Conservation (phyloP, 345 rosid genomes). For the Populus nigra region DNA sequence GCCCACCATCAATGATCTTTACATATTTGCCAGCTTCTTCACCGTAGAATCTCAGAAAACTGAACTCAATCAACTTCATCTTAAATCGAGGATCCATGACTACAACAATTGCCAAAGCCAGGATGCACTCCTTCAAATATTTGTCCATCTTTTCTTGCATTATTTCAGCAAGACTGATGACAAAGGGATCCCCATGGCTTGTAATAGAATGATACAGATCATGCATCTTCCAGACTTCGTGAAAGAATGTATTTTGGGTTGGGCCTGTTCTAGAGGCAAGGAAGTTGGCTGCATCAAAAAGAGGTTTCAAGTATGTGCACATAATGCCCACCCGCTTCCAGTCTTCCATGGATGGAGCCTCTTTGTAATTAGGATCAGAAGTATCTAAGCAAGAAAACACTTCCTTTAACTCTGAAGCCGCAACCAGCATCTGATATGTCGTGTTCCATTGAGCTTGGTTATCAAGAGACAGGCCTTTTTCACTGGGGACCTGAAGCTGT, state of each 20-base stretch:
- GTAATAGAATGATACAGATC: constrained; percentile 55
- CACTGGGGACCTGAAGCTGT: constrained; percentile 84
- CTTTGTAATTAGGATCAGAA: constrained; percentile 74
- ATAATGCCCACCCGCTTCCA: constrained; percentile 72
- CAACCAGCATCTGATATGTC: constrained; percentile 77
- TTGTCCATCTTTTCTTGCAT: constrained; percentile 65
- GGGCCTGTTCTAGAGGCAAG: constrained; percentile 49
- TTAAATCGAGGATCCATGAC: constrained; percentile 98
- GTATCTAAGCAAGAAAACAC: constrained; percentile 86
- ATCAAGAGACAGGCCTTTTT: constrained; percentile 62
- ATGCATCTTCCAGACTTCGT: constrained; percentile 85
- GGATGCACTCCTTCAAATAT: constrained; percentile 83
- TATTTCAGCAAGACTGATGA: constrained; percentile 42
- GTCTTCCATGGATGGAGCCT: constrained; percentile 64
- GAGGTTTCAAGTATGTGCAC: constrained; percentile 68
- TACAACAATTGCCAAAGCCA: constrained; percentile 76
- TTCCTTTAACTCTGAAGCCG: constrained; percentile 80
- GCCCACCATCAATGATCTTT: constrained; percentile 73
- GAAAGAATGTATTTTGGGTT: constrained; percentile 59
- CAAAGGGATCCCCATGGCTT: constrained; percentile 55
- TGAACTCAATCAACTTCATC: constrained; percentile 94
- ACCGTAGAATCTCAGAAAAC: constrained; percentile 77
- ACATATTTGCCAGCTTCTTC: constrained; percentile 61
- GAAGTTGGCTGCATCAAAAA: constrained; percentile 63
- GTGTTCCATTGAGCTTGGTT: constrained; percentile 78